Conservation (phyloP, 345 rosid species). For the Salix suchowensis region DNA sequence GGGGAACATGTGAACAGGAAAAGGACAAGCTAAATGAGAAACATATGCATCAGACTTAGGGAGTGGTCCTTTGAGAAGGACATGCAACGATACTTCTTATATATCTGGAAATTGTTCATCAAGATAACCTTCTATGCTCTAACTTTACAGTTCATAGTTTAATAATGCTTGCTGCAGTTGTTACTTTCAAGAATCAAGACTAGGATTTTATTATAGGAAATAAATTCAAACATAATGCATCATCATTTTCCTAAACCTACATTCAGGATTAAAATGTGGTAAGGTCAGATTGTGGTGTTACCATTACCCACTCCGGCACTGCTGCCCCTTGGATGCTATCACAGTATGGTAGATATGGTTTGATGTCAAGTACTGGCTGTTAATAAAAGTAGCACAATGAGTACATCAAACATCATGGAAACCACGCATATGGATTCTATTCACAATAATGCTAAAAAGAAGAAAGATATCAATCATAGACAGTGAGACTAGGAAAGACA, state of each 20-base stretch:
- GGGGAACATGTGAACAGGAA: not conserved
- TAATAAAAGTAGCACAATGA: conserved; percentile 14
- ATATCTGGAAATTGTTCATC: not conserved
- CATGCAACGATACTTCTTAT: not conserved
- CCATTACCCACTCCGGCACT: conserved; percentile 81
- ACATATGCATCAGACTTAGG: not conserved
- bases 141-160: not conserved
- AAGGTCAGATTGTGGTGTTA: conserved; percentile 24
- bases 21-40: not conserved
- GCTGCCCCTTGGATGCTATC: conserved; percentile 68
- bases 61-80: not conserved
- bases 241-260: not conserved
- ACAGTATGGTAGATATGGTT: conserved; percentile 84
- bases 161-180: not conserved
- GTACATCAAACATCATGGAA: not conserved
- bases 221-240: not conserved
- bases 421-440: not conserved
- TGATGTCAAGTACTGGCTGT: conserved; percentile 84
- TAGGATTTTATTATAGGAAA: not conserved
- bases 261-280: not conserved
- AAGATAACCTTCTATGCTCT: not conserved
- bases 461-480: not conserved
- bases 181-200: not conserved
- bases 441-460: not conserved
- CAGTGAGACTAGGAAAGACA: not conserved